Conservation (phyloP, 1,284 basidiomycete species). For the Naganishia liquefaciens region DNA sequence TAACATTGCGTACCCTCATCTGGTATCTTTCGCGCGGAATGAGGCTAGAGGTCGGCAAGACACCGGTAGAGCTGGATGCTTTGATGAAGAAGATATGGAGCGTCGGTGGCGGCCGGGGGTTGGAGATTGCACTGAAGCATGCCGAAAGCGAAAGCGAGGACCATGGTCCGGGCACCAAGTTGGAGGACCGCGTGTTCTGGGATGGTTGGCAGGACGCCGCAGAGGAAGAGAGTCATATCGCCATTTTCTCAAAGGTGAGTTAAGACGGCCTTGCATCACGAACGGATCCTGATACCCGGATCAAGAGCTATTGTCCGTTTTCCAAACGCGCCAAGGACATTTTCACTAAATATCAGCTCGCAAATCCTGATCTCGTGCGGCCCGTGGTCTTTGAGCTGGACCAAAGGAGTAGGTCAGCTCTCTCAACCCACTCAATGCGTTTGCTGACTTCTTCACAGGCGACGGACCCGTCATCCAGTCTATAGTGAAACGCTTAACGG, state of each 20-base stretch:
- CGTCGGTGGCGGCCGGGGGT: slow-evolving; percentile 10
- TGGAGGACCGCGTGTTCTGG: slow-evolving; percentile 31
- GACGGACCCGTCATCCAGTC: slow-evolving; percentile 48
- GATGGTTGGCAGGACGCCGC: slow-evolving; percentile 34
- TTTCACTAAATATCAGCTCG: slow-evolving; percentile 43
- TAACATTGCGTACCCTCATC: slow-evolving; percentile 19
- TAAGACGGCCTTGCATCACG: not conserved
- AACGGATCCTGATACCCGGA: not conserved
- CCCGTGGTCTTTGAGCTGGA: slow-evolving; percentile 54
- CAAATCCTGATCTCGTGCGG: slow-evolving; percentile 34
- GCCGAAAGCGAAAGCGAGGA: slow-evolving; percentile 1
- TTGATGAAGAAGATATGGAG: slow-evolving; percentile 25
- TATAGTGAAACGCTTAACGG: slow-evolving; percentile 47
- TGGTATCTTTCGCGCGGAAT: slow-evolving; percentile 21
- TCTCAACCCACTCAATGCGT: not conserved
- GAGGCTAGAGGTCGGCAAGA: slow-evolving; percentile 14
- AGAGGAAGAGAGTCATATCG: slow-evolving; percentile 33
- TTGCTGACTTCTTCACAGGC: slow-evolving; percentile 37
- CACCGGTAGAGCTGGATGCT: slow-evolving; percentile 12
- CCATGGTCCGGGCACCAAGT: slow-evolving; percentile 9
- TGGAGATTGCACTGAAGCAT: slow-evolving; percentile 25
- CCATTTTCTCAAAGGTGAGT: slow-evolving; percentile 53
- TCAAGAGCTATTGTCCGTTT: slow-evolving; percentile 52
- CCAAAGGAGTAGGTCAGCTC: slow-evolving; percentile 47
- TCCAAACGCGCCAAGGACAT: slow-evolving; percentile 51